A percentile compares a stretch with the other conserved stretches of the same genome.
Evolutionary conservation across 2,329 filamentous ascomycete species (phyloP).

Genomic region (Aspergillus quadrilineatus): DNA sequence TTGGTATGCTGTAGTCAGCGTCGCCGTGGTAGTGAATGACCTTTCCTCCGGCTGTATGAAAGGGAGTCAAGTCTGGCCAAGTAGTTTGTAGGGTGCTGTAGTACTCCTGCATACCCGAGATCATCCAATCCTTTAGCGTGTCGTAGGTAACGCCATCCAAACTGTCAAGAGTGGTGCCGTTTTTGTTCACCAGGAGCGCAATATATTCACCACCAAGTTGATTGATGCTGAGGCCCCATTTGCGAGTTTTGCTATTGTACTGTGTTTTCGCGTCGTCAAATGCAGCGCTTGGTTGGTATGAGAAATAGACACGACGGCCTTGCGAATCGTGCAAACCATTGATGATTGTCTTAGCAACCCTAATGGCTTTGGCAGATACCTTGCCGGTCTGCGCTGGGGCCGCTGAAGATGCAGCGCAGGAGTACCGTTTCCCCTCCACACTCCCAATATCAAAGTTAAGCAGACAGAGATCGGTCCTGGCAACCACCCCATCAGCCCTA

Average conservation of each 20-base stretch:
- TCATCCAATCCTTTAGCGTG: conserved; percentile 56
- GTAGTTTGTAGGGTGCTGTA: conserved; percentile 55
- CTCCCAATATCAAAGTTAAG: conserved; percentile 47
- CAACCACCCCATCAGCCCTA: conserved; percentile 53
- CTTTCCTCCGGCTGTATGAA: conserved; percentile 54
- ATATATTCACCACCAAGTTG: conserved; percentile 42
- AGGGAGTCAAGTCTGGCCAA: conserved; percentile 53
- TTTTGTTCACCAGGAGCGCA: conserved; percentile 25
- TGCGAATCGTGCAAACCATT: conserved; percentile 44
- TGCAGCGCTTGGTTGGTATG: conserved; percentile 28
- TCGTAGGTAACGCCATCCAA: conserved; percentile 60
- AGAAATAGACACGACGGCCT: conserved; percentile 44
- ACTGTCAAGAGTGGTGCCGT: conserved; percentile 39
- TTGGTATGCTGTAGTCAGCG: conserved; percentile 53
- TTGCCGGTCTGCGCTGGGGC: conserved; percentile 32
- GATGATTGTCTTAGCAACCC: conserved; percentile 36
- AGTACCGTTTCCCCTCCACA: conserved; percentile 49
- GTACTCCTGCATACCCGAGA: conserved; percentile 49
- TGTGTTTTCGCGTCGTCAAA: conserved; percentile 26
- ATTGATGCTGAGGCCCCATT: conserved; percentile 32
- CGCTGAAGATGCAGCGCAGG: conserved; percentile 38
- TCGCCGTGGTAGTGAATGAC: conserved; percentile 60
- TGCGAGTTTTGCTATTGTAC: conserved; percentile 25
- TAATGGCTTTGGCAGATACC: conserved; percentile 28
- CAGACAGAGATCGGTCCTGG: conserved; percentile 49